Evolutionary conservation across 2,329 filamentous ascomycete species (phyloP), one percentile per base, ranked within the genome.

Genomic region (Emmonsiellopsis sp.): DNA sequence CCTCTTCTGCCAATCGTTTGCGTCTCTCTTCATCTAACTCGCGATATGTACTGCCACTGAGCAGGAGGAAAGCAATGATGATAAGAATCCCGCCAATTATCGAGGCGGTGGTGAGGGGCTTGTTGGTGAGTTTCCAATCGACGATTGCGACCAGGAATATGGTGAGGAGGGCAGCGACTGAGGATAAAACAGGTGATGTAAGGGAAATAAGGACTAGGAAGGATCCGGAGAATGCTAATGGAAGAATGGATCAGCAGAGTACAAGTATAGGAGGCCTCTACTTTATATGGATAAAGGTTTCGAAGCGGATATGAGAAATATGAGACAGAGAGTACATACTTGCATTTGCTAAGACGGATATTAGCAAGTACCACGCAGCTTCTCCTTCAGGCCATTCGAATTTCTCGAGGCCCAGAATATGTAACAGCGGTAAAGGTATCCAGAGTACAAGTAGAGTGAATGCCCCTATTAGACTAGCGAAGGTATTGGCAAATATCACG

Each of bases 81-180:
- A 98, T 98, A 62, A 97, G 76, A 32, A 86, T 65, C 0, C 93
- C 92, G n/a, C 93, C 93, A 0, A 82, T 64, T 10, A 97, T 77
- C 3, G 92, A 87, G 0, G 90, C 87, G 3, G 77, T 73, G 50
- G 84, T 87, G 17, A 95, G 75, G 0, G 86, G 82, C 61, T 86
- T 78, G 49, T 92, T 88, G 0, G 88, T 94, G 43, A 91, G 76
- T 53, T 91, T 67, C 83, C 93, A 94, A 70, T 98, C 93, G 53
- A 88, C 88, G 33, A 97, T 75, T 0, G 92, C 93, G 6, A 98
- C 93, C 56, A 97, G 82, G 77, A 98, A 97, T 60, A 98, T 98
- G 21, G 93, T 98, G 46, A 98, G 77, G 6, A 98, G 80, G 2
- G 92, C 89, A 0, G 93, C 93, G 9, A 98, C 93, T 14, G 87